These are phyloP conservation scores for Talaromyces sp. DNA, from an alignment of 2,329 filamentous ascomycete genomes.

Conservation along the genomic window DNA sequence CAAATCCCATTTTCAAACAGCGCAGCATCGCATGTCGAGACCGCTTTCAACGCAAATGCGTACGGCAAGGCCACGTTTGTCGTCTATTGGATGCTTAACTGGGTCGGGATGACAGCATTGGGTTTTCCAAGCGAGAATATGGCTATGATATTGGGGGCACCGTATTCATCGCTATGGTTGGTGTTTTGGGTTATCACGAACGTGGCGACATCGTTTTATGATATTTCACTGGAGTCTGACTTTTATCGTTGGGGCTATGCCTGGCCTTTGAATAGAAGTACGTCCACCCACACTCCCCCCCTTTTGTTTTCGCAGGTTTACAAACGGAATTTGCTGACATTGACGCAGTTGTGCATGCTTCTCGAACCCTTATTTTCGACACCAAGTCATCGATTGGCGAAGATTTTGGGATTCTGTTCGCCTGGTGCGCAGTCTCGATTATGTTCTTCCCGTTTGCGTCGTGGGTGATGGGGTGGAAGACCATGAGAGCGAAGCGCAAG, in stretches of 20 bases:
- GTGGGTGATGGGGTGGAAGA: constrained; percentile 41
- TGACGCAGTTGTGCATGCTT: constrained; percentile 52
- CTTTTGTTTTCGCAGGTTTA: no score
- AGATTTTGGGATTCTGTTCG: constrained; percentile 57
- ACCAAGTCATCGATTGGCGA: constrained; percentile 54
- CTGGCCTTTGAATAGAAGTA: constrained; percentile 58
- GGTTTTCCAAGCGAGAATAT: constrained; percentile 62
- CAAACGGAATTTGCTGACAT: neutral
- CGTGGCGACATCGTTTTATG: constrained; percentile 56
- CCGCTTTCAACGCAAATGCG: constrained; percentile 46
- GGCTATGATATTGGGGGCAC: constrained; percentile 57
- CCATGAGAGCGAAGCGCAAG: neutral
- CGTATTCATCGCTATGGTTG: constrained; percentile 59
- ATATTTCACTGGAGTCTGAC: constrained; percentile 52
- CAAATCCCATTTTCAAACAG: constrained; percentile 56
- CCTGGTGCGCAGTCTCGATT: constrained; percentile 45
- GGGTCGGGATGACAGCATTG: constrained; percentile 57
- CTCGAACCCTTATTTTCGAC: constrained; percentile 58
- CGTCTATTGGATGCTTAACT: constrained; percentile 62
- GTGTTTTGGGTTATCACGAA: constrained; percentile 66
- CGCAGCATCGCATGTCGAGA: constrained; percentile 41
- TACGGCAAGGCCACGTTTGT: constrained; percentile 56
- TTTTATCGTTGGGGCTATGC: constrained; percentile 62
- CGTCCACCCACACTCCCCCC: no score
- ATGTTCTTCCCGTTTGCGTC: constrained; percentile 49